Percentiles rank a stretch among this genome's conserved stretches.
phyloP scores from a whole-genome alignment of 208 protist genomes.

The Leptomonas seymouri region DNA sequence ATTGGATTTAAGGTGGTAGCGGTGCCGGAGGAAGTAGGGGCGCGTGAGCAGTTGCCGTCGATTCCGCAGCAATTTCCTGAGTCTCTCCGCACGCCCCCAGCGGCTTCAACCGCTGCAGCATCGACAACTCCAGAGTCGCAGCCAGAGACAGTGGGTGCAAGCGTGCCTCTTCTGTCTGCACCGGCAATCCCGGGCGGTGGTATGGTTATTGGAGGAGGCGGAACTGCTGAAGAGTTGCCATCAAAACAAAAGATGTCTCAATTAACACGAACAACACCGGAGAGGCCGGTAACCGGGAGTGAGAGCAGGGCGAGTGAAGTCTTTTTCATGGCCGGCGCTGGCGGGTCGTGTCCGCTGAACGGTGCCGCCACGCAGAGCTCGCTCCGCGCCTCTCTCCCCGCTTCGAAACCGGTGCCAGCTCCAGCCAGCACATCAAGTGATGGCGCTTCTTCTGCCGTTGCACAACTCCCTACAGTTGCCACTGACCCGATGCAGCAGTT shows the following conservation, averaged over 20 bases:
- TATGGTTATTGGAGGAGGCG: neutral
- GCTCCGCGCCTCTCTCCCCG: neutral
- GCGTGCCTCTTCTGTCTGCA: neutral
- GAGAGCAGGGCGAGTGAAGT: constrained; percentile 10
- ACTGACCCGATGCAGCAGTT: too few species aligned
- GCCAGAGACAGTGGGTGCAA: neutral
- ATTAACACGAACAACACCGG: neutral
- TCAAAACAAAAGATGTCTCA: neutral
- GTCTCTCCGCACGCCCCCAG: neutral
- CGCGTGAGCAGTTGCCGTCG: neutral
- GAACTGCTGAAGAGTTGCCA: neutral
- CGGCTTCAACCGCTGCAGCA: neutral
- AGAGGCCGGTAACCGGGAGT: neutral
- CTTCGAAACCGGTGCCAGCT: neutral
- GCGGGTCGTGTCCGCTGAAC: neutral
- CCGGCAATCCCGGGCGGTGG: neutral
- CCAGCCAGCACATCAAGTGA: neutral
- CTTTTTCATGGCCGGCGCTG: neutral
- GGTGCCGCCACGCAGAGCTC: constrained; percentile 14
- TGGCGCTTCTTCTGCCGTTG: neutral
- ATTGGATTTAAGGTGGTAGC: constrained; percentile 8
- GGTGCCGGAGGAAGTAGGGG: constrained; percentile 1
- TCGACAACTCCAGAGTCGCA: neutral
- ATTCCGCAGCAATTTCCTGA: constrained; percentile 14
- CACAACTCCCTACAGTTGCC: too few species aligned